phyloP scores from a whole-genome alignment of 2,329 filamentous ascomycete genomes.

The Penicillium vulpinum region DNA sequence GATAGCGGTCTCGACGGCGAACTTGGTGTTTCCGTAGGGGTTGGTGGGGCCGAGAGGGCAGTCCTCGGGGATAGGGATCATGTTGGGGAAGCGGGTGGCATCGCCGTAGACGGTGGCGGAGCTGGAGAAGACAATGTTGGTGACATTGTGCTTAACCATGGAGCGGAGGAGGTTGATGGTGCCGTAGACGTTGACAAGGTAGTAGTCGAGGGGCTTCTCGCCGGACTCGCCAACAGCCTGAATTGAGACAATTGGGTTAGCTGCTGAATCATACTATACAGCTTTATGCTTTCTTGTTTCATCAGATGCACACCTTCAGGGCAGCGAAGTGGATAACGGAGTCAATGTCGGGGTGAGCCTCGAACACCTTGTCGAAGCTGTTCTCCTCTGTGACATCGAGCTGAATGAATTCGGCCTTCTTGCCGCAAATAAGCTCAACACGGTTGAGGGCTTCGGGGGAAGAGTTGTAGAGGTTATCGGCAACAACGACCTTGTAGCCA shows the following conservation, averaged over 20 bases:
- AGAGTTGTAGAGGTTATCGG: constrained; percentile 97
- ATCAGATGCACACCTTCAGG: constrained; percentile 66
- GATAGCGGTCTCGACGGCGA: constrained; percentile 87
- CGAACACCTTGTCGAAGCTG: constrained; percentile 81
- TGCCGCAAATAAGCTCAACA: constrained; percentile 90
- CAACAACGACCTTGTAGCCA: constrained; percentile 93
- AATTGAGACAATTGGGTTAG: constrained; percentile 1
- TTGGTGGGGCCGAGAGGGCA: constrained; percentile 97
- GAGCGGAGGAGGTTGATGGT: constrained; percentile 81
- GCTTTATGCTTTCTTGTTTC: neutral
- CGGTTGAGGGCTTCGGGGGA: constrained; percentile 88
- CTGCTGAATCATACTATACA: neutral
- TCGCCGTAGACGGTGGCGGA: constrained; percentile 98
- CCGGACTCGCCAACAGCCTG: constrained; percentile 93
- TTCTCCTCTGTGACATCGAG: constrained; percentile 84
- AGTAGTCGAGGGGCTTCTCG: constrained; percentile 95
- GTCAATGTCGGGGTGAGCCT: constrained; percentile 87
- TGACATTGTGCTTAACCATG: constrained; percentile 87
- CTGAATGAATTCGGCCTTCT: constrained; percentile 80
- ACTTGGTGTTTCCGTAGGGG: constrained; percentile 96
- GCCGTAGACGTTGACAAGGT: constrained; percentile 92
- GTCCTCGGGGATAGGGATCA: constrained; percentile 97
- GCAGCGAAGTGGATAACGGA: constrained; percentile 99
- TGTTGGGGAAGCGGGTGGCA: constrained; percentile 90
- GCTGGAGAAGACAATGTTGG: constrained; percentile 97